Evolutionary conservation across 805 yeast genomes (phyloP), one percentile per base, ranked within the genome.

Genomic region (Monosporozyma siamensis): DNA sequence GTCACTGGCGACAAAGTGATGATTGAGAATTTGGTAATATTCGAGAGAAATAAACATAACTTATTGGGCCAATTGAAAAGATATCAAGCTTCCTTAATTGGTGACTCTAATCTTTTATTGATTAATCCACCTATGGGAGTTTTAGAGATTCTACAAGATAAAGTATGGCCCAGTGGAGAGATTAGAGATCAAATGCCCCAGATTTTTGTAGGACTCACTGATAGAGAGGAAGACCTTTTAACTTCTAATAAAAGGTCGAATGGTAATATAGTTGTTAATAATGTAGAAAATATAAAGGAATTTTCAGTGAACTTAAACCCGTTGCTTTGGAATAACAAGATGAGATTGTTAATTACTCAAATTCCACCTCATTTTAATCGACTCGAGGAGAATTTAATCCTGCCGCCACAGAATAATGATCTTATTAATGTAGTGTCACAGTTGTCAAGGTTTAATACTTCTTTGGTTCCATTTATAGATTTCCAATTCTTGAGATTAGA

Each of bases 71-170:
- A 52, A 5, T 82, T 85, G 12, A 52, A 50, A 11, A 74, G 74
- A 12, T 65, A 77, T 45, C 40, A 65, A 4, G 58, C 66, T 1
- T 59, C 64, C 37, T 61, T 86, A 11, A 49, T 56, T 9, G 47
- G 53, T 0, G 55, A 65, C 3, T 72, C 89, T 1, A 78, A 77
- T 44, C 59, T 88, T 3, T 49, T 89, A 36, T 59, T 89, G 18
- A 52, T 89, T 12, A 60, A 67, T n/a, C 94, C 86, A 43, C 86
- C 88, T 3, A 69, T 83, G 75, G 95, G 94, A 2, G 69, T 76
- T 34, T 57, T 72, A 7, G 75, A 73, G 10, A 59, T 65, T 44
- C 51, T 86, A 9, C 57, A 66, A n/a, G 56, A 62, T 2, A 51
- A 57, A 9, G 60, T 77, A 6, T 84, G 90, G 88, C 76, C 76